Evolutionary conservation across 139 green algal species (phyloP).

Genomic region (Astrephomene gubernaculifera): DNA sequence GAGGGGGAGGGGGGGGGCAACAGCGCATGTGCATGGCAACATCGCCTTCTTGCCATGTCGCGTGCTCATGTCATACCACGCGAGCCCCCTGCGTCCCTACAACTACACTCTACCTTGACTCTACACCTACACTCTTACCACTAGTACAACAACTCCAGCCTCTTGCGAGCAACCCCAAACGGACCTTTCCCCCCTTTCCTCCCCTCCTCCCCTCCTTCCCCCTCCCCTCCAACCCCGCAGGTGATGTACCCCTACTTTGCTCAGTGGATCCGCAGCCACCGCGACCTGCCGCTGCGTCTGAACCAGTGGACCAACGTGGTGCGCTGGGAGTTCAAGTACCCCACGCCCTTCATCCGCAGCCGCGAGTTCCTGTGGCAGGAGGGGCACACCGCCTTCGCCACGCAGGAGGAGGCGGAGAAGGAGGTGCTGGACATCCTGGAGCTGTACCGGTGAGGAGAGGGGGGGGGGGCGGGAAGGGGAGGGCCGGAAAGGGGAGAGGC

Average conservation of each 20-base stretch:
- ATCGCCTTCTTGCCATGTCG: too few relatives aligned
- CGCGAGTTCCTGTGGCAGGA: conserved; percentile 90
- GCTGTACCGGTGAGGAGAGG: conserved; percentile 75
- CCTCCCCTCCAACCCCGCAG: conserved; percentile 45
- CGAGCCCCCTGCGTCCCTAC: too few relatives aligned
- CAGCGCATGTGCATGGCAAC: too few relatives aligned
- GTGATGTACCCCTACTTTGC: conserved; percentile 98
- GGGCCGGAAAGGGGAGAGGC: too few relatives aligned
- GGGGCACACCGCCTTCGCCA: conserved; percentile 94
- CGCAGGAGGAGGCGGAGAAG: conserved; percentile 86
- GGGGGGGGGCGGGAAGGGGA: not conserved
- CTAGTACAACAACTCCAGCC: too few relatives aligned
- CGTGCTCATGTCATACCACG: too few relatives aligned
- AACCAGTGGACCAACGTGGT: conserved; percentile 99
- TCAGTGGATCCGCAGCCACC: conserved; percentile 96
- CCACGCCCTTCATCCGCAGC: conserved; percentile 97
- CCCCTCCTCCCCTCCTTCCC: not conserved
- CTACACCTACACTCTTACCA: too few relatives aligned
- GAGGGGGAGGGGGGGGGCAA: too few relatives aligned
- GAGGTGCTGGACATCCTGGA: conserved; percentile 97
- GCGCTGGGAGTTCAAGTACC: conserved; percentile 99
- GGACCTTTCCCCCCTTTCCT: not conserved
- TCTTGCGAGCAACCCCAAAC: too few relatives aligned
- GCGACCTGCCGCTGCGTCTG: conserved; percentile 96
- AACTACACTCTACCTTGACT: too few relatives aligned